Base-by-base conservation (phyloP, 352 stramenopile genomes). In the Pythium sp. region DNA sequence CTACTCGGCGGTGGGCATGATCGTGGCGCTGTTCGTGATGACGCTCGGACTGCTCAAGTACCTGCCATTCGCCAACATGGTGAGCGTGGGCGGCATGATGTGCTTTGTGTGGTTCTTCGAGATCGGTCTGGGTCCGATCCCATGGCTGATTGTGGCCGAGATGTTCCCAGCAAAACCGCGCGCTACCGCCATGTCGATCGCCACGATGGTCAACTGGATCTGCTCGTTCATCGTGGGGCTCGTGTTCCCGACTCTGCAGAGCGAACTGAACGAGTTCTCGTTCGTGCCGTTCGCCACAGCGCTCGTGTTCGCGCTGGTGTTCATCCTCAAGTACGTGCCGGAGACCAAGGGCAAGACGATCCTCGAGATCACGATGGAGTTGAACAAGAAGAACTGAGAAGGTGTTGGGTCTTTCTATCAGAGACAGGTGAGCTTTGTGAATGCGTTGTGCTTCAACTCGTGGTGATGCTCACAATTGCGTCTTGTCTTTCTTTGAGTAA, bases 131-230 rank as follows among this genome's bases (percentile, higher is more conserved):
- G 96, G 96, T 9, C 95, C 96, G 11, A 98, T 99, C 66, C 95
- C 96, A 51, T 98, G 94, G 96, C 75, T 98, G 28, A 98, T 99
- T 70, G 93, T 98, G 8, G 93, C 93, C n/a, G 96, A 99, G 76
- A 98, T 98, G 92, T 98, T 98, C 79, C 88, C 95, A 58, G 82
- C 90, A 15, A 98, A 98, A 74, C 97, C 97, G 58, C 92, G 97
- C 54, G 87, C 90, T 46, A 90, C 85, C 3, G 86, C 87, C 63
- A 98, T 98, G 91, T 93, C 82, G 47, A 83, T 95, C 62, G 95
- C 86, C 28, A 97, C 80, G 59, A 96, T 98, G 84, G 71, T 98
- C 28, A 99, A 99, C 78, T 99, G 97, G 97, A 84, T 77, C 22
- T 98, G 90, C 77, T 98, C 96, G 68, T 98, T 98, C 79, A 79